phyloP scores from a whole-genome alignment of 2,329 filamentous ascomycete genomes.

The Metarhizium sp. region DNA sequence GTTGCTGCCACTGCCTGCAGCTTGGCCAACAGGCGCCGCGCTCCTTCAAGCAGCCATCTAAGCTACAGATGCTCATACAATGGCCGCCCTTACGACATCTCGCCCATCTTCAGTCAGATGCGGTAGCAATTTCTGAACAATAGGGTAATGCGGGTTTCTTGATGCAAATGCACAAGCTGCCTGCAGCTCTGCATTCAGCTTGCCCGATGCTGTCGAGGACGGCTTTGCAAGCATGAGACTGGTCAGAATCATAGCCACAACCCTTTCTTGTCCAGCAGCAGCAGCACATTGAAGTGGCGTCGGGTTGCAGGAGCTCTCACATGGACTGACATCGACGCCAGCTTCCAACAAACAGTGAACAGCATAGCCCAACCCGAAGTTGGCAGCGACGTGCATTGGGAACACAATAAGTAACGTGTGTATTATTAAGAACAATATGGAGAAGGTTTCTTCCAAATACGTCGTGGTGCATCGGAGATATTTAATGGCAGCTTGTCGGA shows the following conservation, averaged over 20 bases:
- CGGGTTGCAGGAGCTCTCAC: neutral
- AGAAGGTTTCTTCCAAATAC: neutral
- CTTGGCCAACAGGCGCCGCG: neutral
- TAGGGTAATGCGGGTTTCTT: neutral
- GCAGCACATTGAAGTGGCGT: neutral
- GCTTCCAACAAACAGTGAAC: neutral
- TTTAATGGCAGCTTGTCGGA: neutral
- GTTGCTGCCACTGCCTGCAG: neutral
- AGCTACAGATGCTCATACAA: neutral
- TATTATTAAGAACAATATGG: neutral
- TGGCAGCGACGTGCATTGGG: neutral
- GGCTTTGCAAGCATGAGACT: neutral
- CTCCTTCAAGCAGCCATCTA: neutral
- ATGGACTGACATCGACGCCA: neutral
- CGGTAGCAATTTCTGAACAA: neutral
- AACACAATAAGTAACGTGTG: neutral
- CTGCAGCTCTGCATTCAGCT: neutral
- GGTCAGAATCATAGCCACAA: neutral
- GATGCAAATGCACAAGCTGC: neutral
- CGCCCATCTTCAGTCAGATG: neutral
- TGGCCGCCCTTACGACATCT: neutral
- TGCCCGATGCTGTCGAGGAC: neutral
- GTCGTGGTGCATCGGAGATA: neutral
- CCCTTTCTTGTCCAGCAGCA: neutral
- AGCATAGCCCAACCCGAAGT: neutral